These are phyloP conservation scores for Backusella tuberculispora DNA, from an alignment of 192 early-diverging fungal genomes.

Conservation along the genomic window DNA sequence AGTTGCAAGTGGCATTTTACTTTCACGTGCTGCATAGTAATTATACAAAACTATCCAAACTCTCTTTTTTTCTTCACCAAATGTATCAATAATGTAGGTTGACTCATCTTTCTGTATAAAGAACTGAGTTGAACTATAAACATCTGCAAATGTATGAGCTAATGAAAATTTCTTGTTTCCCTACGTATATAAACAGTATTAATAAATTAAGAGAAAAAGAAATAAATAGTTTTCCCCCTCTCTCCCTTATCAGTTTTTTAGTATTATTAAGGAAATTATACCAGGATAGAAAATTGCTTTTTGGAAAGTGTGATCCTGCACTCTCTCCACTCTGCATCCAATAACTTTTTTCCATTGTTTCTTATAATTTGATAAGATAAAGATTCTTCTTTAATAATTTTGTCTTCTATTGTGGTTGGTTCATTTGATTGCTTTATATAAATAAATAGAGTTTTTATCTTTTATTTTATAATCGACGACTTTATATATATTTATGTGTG, in stretches of 20 bases:
- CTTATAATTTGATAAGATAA: background rate
- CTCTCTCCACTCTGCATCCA: conserved; percentile 13
- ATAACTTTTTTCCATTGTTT: background rate
- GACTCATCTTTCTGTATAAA: background rate
- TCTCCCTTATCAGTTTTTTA: background rate
- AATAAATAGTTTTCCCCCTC: background rate
- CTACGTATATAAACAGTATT: background rate
- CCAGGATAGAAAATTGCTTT: background rate
- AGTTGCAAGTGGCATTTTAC: conserved; percentile 71
- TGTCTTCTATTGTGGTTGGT: background rate
- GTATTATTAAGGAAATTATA: conserved; percentile 7
- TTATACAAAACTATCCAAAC: conserved; percentile 74
- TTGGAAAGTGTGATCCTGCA: conserved; percentile 17
- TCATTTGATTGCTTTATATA: background rate
- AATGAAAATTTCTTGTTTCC: background rate
- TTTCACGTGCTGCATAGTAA: conserved; percentile 81
- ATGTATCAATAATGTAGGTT: background rate
- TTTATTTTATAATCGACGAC: background rate
- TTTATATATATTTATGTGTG: background rate
- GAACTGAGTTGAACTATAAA: conserved; percentile 1
- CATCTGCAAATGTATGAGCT: conserved; percentile 2
- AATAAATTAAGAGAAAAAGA: background rate
- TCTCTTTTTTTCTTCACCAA: background rate
- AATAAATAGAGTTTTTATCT: background rate
- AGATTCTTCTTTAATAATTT: background rate